phyloP scores from a whole-genome alignment of 1,284 basidiomycete genomes.

The Cutaneotrichosporon sp. region DNA sequence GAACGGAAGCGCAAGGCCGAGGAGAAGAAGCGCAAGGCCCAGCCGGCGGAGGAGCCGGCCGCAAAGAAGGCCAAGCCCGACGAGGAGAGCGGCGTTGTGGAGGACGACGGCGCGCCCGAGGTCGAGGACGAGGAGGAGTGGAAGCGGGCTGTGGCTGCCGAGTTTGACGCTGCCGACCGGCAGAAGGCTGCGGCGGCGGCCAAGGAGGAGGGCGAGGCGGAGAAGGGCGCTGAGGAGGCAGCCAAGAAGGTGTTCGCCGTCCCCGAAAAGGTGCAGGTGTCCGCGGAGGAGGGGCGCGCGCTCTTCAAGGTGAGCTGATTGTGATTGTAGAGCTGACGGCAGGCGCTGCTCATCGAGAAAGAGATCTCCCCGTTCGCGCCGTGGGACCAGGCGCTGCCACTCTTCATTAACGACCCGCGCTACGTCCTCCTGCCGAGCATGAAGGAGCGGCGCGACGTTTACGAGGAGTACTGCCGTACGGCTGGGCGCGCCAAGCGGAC shows the following conservation, averaged over 20 bases:
- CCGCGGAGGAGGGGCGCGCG: slow-evolving; percentile 85
- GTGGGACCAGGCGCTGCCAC: slow-evolving; percentile 91
- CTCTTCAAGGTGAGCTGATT: slow-evolving; percentile 75
- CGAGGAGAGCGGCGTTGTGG: slow-evolving; percentile 31
- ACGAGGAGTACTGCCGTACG: slow-evolving; percentile 94
- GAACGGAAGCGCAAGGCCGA: slow-evolving; percentile 50
- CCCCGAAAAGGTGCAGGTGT: slow-evolving; percentile 74
- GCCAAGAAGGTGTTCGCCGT: slow-evolving; percentile 63
- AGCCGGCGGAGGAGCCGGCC: slow-evolving; percentile 56
- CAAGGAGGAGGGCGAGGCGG: slow-evolving; percentile 57
- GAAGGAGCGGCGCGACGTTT: slow-evolving; percentile 81
- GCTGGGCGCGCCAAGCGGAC: slow-evolving; percentile 76
- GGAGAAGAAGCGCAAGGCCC: slow-evolving; percentile 67
- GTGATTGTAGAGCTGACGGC: slow-evolving; percentile 20
- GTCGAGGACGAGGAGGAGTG: slow-evolving; percentile 68
- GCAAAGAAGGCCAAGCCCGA: slow-evolving; percentile 45
- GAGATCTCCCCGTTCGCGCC: slow-evolving; percentile 92
- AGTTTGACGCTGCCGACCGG: slow-evolving; percentile 77
- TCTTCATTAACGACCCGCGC: slow-evolving; percentile 88
- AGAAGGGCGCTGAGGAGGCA: slow-evolving; percentile 54
- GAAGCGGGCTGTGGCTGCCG: slow-evolving; percentile 64
- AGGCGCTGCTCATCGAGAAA: slow-evolving; percentile 85
- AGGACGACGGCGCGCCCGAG: slow-evolving; percentile 33
- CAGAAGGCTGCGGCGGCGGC: slow-evolving; percentile 57
- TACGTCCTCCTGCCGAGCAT: slow-evolving; percentile 84